A percentile compares a stretch with the other conserved stretches of the same genome.
phyloP scores from a whole-genome alignment of 805 yeast genomes.

The Blastobotrys robertii region DNA sequence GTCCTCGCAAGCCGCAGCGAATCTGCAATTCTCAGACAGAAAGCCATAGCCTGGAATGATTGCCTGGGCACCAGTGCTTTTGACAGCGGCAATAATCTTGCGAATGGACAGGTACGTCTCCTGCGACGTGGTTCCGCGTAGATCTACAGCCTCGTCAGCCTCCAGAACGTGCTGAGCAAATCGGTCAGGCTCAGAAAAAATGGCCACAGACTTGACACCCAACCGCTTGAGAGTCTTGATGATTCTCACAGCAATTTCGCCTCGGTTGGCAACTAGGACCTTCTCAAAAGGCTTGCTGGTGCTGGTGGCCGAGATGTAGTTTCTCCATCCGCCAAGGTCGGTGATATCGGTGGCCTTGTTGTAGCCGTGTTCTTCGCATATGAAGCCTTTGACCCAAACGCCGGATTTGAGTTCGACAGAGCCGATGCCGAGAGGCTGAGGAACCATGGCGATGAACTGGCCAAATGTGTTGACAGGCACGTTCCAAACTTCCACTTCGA shows the following conservation, averaged over 20 bases:
- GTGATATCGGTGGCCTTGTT: constrained; percentile 68
- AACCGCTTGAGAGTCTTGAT: constrained; percentile 78
- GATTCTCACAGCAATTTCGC: constrained; percentile 94
- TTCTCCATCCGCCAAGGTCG: constrained; percentile 80
- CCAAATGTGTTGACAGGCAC: constrained; percentile 76
- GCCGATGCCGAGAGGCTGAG: constrained; percentile 93
- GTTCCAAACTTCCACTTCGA: constrained; percentile 74
- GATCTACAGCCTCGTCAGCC: constrained; percentile 75
- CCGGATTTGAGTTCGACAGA: constrained; percentile 77
- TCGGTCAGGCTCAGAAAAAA: constrained; percentile 84
- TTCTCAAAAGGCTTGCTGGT: constrained; percentile 58
- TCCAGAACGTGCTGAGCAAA: constrained; percentile 76
- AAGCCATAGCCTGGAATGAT: constrained; percentile 97
- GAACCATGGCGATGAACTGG: constrained; percentile 75
- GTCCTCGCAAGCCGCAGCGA: constrained; percentile 73
- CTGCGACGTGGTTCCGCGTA: constrained; percentile 77
- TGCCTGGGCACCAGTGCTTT: constrained; percentile 79
- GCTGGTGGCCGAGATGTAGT: constrained; percentile 34
- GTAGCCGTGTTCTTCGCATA: constrained; percentile 89
- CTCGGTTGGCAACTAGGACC: constrained; percentile 94
- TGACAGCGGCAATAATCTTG: constrained; percentile 79
- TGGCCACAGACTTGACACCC: constrained; percentile 71
- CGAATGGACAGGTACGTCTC: constrained; percentile 84
- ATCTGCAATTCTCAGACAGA: constrained; percentile 91
- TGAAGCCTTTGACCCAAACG: constrained; percentile 81